These are phyloP conservation scores for Kuraishia piskuri DNA, from an alignment of 805 yeast species.

Conservation along the genomic window DNA sequence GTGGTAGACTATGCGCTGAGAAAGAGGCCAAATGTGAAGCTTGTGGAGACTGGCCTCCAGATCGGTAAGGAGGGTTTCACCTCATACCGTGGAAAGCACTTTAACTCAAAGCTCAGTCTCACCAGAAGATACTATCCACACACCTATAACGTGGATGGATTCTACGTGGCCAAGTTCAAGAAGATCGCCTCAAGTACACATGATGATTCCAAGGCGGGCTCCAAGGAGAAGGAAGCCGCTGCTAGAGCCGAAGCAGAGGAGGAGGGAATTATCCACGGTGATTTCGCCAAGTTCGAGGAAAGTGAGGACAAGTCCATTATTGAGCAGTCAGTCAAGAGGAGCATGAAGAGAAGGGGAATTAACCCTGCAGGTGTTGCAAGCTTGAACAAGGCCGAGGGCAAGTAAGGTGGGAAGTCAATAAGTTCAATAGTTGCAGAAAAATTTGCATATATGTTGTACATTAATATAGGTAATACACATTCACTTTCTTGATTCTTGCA, in stretches of 20 bases:
- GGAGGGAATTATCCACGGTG: slow-evolving; percentile 77
- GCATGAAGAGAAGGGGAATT: slow-evolving; percentile 61
- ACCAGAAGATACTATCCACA: slow-evolving; percentile 98
- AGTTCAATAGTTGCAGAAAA: background rate
- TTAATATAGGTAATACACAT: background rate
- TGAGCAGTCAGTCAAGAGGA: slow-evolving; percentile 56
- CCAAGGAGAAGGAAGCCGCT: slow-evolving; percentile 70
- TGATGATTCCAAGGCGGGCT: slow-evolving; percentile 80
- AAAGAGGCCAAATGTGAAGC: slow-evolving; percentile 91
- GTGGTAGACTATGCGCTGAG: slow-evolving; percentile 97
- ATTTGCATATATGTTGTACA: background rate
- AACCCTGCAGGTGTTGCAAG: slow-evolving; percentile 38
- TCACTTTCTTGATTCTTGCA: slow-evolving; percentile 1
- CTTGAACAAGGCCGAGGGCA: background rate
- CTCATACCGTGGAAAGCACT: slow-evolving; percentile 86
- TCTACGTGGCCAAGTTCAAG: slow-evolving; percentile 93
- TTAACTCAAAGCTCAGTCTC: slow-evolving; percentile 64
- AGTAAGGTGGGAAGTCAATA: background rate
- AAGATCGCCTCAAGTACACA: slow-evolving; percentile 83
- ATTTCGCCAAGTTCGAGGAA: slow-evolving; percentile 75
- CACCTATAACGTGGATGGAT: slow-evolving; percentile 97
- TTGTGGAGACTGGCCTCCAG: slow-evolving; percentile 85
- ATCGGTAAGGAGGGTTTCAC: slow-evolving; percentile 97
- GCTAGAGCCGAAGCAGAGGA: slow-evolving; percentile 79
- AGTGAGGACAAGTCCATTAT: slow-evolving; percentile 70